Base-by-base conservation (phyloP, 805 yeast genomes). In the Nakazawaea ambrosiae region DNA sequence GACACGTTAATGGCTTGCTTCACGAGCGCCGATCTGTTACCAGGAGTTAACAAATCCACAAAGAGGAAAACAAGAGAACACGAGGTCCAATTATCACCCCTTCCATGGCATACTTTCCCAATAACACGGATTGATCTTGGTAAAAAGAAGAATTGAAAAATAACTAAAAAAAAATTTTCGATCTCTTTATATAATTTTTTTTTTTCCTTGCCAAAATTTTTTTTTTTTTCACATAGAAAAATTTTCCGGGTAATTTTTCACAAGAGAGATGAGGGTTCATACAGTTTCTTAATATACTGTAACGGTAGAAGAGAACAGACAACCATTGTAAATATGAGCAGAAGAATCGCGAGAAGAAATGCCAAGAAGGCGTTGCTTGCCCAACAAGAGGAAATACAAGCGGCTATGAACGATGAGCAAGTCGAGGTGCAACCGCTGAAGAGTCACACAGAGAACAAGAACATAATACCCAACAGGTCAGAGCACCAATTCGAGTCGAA, bases 21-120 rank as follows among this genome's bases (percentile, higher is more conserved):
- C 81, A 49, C 81, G 71, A 67, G 86, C 82, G 83, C 74, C 83
- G 84, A 78, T 55, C 74, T 70, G 82, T 70, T 63, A 53, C 50
- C 41, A 36, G 27, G 39, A 39, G 35, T 34, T 33, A 39, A 33
- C 33, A 44, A 34, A 30, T 33, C 38, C 45, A 30, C 20, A 23
- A 20, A 27, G 34, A 41, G 50, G 47, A 50, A 55, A 22, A 26
- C 15, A n/a, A 26, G 15, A 26, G 28, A 26, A 43, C n/a, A n/a
- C n/a, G n/a, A n/a, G n/a, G n/a, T n/a, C n/a, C n/a, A n/a, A n/a
- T n/a, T 33, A 34, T 23, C 29, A 20, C 33, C 26, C 23, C 47
- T 36, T 35, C 35, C 43, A 51, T 42, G 44, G 63, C 64, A 74
- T 66, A 74, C 53, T 60, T 52, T 55, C 54, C 49, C 61, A 60